Evolutionary conservation across 129 eudicot genomes (phyloP).

Genomic region (Deinandra increscens): DNA sequence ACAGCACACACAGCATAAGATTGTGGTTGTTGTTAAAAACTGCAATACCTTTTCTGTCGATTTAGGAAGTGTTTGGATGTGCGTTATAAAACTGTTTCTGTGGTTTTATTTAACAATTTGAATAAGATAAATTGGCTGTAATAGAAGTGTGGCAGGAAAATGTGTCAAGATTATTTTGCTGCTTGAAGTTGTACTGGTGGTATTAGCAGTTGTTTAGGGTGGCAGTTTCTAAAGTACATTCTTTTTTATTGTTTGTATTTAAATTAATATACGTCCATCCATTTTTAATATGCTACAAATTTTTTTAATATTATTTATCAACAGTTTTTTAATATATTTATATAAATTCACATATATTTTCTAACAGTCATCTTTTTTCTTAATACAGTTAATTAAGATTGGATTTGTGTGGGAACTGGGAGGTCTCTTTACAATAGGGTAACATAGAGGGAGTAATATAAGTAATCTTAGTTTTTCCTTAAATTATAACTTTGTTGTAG

Average conservation of each 20-base stretch:
- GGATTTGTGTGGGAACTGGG: background rate
- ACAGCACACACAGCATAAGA: background rate
- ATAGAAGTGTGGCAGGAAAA: background rate
- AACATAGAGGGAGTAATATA: background rate
- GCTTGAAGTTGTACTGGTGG: background rate
- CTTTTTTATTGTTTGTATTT: background rate
- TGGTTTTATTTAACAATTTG: background rate
- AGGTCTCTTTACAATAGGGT: background rate
- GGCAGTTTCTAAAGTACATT: no score
- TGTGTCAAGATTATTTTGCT: background rate
- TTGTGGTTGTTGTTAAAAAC: background rate
- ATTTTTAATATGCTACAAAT: background rate
- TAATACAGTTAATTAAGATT: background rate
- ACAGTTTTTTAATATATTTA: background rate
- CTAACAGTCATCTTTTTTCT: background rate
- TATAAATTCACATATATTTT: background rate
- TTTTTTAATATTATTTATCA: background rate
- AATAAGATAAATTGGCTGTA: background rate
- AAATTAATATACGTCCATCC: background rate
- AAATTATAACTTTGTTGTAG: background rate
- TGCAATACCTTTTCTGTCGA: background rate
- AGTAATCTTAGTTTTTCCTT: background rate
- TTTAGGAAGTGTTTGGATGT: background rate
- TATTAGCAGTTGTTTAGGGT: background rate
- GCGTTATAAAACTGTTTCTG: background rate